Evolutionary conservation across 176 grass and related monocot species (phyloP).

Genomic region (Cymbopogon citratus): DNA sequence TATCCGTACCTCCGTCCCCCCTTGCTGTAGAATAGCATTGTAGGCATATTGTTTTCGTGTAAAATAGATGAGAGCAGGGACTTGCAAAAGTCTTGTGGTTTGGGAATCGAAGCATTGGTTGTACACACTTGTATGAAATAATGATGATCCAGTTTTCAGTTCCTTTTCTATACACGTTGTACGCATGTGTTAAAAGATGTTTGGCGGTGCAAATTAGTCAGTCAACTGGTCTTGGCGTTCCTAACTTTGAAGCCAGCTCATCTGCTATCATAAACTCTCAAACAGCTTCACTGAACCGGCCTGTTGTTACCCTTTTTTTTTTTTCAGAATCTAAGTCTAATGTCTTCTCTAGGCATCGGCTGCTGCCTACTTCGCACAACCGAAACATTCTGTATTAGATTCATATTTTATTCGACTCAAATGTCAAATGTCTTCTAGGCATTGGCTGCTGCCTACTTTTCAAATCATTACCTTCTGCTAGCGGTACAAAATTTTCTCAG

Average conservation of each 20-base stretch:
- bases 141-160: constrained; percentile 20
- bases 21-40: constrained; percentile 17
- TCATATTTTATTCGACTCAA: background rate
- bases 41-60: constrained; percentile 34
- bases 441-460: too few relatives aligned
- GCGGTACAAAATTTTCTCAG: background rate
- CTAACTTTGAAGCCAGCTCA: background rate
- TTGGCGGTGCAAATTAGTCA: background rate
- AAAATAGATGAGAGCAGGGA: constrained; percentile 34
- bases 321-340: background rate
- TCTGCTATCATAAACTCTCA: background rate
- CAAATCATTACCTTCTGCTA: background rate
- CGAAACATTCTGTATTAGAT: background rate
- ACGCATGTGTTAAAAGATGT: background rate
- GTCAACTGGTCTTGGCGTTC: background rate
- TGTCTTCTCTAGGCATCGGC: too few relatives aligned
- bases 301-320: background rate
- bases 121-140: constrained; percentile 36
- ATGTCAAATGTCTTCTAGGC: too few relatives aligned
- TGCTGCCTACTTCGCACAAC: background rate
- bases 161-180: background rate
- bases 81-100: constrained; percentile 6
- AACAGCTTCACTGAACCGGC: background rate
- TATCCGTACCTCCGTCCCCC: background rate
- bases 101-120: constrained; percentile 28